Base-by-base conservation (phyloP, 371 early-diverging fungal genomes). In the Mortierella sp. region DNA sequence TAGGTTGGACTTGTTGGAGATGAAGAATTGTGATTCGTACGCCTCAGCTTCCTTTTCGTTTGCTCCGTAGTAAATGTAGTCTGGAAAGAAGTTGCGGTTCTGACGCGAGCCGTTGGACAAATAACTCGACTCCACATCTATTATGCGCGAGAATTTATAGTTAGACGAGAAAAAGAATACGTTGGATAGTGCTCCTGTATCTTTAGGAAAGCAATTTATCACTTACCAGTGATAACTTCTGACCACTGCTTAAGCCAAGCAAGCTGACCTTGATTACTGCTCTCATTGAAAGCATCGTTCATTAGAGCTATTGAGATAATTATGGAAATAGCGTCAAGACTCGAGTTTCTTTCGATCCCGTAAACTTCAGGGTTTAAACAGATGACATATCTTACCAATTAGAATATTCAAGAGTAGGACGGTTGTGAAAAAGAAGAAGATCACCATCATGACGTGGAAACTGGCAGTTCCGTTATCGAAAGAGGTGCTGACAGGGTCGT, bases 381-480 rank as follows among this genome's bases (percentile, higher is more conserved):
- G 43, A 9, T 10, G 10, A 14, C 16, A 43, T 20, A 24, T 22
- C 64, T 55, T 79, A 79, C 79, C 81, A 39, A 76, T 73, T 28
- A 77, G 71, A 54, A 76, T 67, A 35, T 75, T 83, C 18, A 83
- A 66, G 16, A 76, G 67, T 26, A 81, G 26, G 22, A 81, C 72
- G 45, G 73, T 69, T n/a, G 83, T 76, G 73, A 81, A 76, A 61
- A 81, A 76, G 76, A 72, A 75, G 68, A 73, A 81, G 51, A 81
- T 54, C 35, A 75, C 63, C 83, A 81, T 81, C 83, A 81, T 81
- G 26, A 76, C 12, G 52, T 73, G 76, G 70, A 81, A 81, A 43
- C 83, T 70, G 18, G 24, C 26, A 0, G 51, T 28, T 0, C 30
- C 37, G 0, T 60, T 43, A 0, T 61, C 43, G 20, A 81, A 61